Base-by-base conservation (phyloP, 345 rosid genomes). In the Theobroma cacao region DNA sequence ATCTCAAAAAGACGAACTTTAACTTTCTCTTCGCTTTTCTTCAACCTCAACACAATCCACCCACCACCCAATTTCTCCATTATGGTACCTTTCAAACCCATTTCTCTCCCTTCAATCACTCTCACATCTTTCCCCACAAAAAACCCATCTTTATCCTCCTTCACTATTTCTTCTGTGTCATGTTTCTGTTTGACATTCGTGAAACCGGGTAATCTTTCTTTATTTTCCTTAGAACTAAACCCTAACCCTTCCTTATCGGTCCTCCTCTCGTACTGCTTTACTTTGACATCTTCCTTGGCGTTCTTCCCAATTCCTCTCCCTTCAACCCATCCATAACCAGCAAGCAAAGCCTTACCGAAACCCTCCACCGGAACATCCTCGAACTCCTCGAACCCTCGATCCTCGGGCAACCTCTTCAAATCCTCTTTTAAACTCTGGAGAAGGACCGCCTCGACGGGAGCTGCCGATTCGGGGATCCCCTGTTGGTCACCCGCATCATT, bases 301-400 rank as follows among this genome's bases (percentile, higher is more conserved):
- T 92, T 94, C 80, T 81, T 91, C 56, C 99, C 99, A 56, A 96
- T 87, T 6, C 98, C 98, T 40, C 82, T 80, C 2, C 99, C 97
- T 68, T 94, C 95, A 9, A 81, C 78, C 98, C 98, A 95, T 0
- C 99, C 99, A 58, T 93, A 93, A 0, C 98, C 99, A 76, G 89
- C 88, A 18, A 95, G 88, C 83, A 92, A 71, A 0, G 98, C 93
- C 30, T 86, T 89, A 0, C 91, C 97, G 47, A 87, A 95, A 1
- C 82, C 95, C 77, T 93, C 98, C 1, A 95, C 95, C 0, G 99
- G 92, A 79, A 91, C 82, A 34, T 89, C 94, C 41, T 85, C 88
- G 77, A 83, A 89, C 74, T 91, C 98, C 73, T 89, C 94, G 14
- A 85, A 76, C 1, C 89, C 89, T 4, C 81, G 88, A 83, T 93